Evolutionary conservation across 768 basidiomycete genomes (phyloP).

Genomic region (Leccinum longicurvipes): DNA sequence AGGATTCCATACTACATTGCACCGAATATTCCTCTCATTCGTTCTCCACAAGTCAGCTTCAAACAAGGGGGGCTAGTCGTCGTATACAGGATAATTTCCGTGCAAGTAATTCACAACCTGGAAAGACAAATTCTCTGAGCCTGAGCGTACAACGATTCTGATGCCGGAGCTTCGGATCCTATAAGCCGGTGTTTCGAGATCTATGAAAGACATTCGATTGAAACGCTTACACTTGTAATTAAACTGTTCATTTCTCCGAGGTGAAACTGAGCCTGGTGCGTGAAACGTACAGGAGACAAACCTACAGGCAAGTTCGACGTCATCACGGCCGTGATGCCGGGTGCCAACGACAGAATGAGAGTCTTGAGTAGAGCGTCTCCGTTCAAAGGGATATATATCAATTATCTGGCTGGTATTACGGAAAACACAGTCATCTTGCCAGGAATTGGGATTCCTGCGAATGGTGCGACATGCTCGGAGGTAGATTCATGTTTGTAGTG

Average conservation of each 20-base stretch:
- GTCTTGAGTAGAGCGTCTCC: slow-evolving; percentile 50
- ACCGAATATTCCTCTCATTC: slow-evolving; percentile 18
- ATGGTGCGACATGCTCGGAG: not conserved
- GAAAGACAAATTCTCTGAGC: slow-evolving; percentile 9
- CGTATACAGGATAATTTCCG: slow-evolving; percentile 29
- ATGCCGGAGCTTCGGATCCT: slow-evolving; percentile 37
- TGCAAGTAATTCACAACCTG: slow-evolving; percentile 4
- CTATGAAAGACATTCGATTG: not conserved
- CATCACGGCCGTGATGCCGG: slow-evolving; percentile 27
- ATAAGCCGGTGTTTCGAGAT: not conserved
- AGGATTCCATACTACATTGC: not conserved
- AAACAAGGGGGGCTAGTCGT: slow-evolving; percentile 30
- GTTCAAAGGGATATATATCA: slow-evolving; percentile 40
- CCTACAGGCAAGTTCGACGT: slow-evolving; percentile 21
- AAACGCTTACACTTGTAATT: too few relatives aligned
- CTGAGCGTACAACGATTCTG: slow-evolving; percentile 24
- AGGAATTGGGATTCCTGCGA: not conserved
- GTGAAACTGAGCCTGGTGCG: not conserved
- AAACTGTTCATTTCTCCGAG: not conserved
- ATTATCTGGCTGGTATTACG: slow-evolving; percentile 45
- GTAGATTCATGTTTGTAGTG: not conserved
- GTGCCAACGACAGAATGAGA: slow-evolving; percentile 42
- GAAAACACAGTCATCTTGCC: not conserved
- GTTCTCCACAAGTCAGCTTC: slow-evolving; percentile 38
- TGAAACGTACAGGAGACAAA: not conserved